These are phyloP conservation scores for Penicillium verhagenii DNA, from an alignment of 495 filamentous ascomycete species.

Conservation along the genomic window DNA sequence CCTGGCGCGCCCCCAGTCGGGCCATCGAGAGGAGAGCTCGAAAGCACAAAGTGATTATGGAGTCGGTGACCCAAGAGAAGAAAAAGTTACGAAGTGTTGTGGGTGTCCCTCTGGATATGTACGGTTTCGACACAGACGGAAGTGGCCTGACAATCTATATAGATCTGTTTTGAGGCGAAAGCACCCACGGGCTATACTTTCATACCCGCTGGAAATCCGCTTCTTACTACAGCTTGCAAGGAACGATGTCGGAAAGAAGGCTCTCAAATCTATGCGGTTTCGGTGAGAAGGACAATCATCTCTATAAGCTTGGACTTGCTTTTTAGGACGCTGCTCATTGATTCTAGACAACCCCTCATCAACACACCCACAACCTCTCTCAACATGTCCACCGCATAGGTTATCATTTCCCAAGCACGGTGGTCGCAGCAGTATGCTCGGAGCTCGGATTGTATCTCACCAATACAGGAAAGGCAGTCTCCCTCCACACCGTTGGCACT, in stretches of 20 bases:
- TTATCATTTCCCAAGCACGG: constrained; percentile 66
- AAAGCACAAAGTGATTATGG: constrained; percentile 59
- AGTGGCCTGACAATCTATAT: constrained; percentile 14
- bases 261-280: constrained; percentile 73
- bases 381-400: constrained; percentile 75
- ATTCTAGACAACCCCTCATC: constrained; percentile 45
- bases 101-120: constrained; percentile 27
- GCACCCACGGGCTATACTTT: constrained; percentile 80
- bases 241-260: constrained; percentile 69
- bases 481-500: constrained; percentile 26
- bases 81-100: constrained; percentile 59
- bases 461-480: constrained; percentile 41
- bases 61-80: constrained; percentile 58
- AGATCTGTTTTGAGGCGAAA: constrained; percentile 51
- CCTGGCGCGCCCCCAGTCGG: constrained; percentile 34
- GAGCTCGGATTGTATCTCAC: constrained; percentile 44
- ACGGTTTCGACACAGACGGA: constrained; percentile 15
- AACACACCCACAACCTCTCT: constrained; percentile 51
- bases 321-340: constrained; percentile 10
- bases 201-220: constrained; percentile 77
- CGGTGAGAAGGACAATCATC: constrained; percentile 52
- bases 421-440: constrained; percentile 55
- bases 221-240: constrained; percentile 73
- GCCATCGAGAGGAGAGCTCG: constrained; percentile 34
- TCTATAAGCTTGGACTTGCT: not conserved